Evolutionary conservation across 2,329 filamentous ascomycete species (phyloP), one percentile per base, ranked within the genome.

Genomic region (Colletotrichum plurivorum): DNA sequence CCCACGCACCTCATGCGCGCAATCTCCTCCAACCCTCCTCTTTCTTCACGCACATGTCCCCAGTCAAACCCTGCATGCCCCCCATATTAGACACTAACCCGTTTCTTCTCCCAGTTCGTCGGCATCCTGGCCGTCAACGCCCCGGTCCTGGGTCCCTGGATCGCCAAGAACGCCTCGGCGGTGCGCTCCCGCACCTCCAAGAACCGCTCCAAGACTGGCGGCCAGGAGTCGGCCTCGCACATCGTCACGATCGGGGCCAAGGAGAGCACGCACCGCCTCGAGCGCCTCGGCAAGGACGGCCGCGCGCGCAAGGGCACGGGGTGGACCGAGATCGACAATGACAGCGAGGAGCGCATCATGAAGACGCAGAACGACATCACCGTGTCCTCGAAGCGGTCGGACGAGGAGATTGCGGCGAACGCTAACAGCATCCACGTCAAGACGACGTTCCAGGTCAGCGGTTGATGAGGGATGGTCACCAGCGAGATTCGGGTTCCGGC

Each of bases 71-170:
- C 18, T 20, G 12, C n/a, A 49, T 16, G 46, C 46, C 46, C 20
- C 46, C 18, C 7, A 5, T 36, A 46, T 46, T 12, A 8, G 6
- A 20, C 22, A 20, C 63, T 67, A 43, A 67, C 43, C 56, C 18
- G 15, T 52, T 65, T 49, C 20, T 43, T 57, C 25, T 13, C 13
- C 16, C 57, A 74, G 73, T 74, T 75, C 63, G 71, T 75, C 46
- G 74, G 72, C 31, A 73, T 75, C 36, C 71, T 75, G 9, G 71
- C 71, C 13, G 74, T 74, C 16, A 75, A 75, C 43, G 62, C 67
- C 18, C 74, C 73, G 0, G 73, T 75, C 45, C 55, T 75, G 15
- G 73, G 73, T 6, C 73, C 74, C n/a, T 75, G 73, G 73, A 71
- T 74, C 16, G 70, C 58, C n/a, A 74, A 69, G 54, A 60, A 59